Evolutionary conservation across 164 flowering plant species (phyloP).

Genomic region (Tinospora cordifolia): DNA sequence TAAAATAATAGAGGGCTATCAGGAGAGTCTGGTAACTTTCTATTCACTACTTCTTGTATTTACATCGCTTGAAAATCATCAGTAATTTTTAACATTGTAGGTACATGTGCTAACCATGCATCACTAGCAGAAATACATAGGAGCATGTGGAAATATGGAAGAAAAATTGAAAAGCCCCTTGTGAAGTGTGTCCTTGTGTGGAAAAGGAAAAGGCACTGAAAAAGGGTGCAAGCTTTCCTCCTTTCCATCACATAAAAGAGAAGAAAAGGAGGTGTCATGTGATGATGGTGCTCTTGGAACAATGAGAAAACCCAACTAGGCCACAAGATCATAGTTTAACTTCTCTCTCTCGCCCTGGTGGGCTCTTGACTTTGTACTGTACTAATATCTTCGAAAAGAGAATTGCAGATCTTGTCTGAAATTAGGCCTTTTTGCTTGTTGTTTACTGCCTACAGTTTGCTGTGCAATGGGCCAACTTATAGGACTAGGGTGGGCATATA

Average conservation of each 20-base stretch:
- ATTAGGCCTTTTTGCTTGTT: constrained; percentile 3
- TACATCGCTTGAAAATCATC: background rate
- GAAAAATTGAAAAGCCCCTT: no score
- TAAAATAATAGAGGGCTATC: background rate
- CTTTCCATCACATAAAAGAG: background rate
- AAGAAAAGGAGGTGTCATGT: background rate
- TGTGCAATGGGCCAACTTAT: constrained; percentile 9
- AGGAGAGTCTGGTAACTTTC: background rate
- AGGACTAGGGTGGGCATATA: background rate
- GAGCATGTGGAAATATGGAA: background rate
- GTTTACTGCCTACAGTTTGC: constrained; percentile 9
- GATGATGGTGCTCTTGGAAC: constrained; percentile 4
- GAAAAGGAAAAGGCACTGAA: background rate
- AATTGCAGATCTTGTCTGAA: constrained; percentile 21
- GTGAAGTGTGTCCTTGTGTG: background rate
- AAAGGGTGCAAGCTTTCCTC: background rate
- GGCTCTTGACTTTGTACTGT: constrained; percentile 3
- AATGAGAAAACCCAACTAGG: background rate
- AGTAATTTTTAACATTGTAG: no score
- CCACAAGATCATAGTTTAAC: background rate
- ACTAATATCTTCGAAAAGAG: constrained; percentile 3
- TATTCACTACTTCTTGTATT: background rate
- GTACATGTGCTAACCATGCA: background rate
- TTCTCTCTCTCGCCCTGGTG: constrained; percentile 3
- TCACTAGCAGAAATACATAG: background rate